Evolutionary conservation across 805 yeast genomes (phyloP), one percentile per base, ranked within the genome.

Genomic region (Tetrapisispora namnaoensis): DNA sequence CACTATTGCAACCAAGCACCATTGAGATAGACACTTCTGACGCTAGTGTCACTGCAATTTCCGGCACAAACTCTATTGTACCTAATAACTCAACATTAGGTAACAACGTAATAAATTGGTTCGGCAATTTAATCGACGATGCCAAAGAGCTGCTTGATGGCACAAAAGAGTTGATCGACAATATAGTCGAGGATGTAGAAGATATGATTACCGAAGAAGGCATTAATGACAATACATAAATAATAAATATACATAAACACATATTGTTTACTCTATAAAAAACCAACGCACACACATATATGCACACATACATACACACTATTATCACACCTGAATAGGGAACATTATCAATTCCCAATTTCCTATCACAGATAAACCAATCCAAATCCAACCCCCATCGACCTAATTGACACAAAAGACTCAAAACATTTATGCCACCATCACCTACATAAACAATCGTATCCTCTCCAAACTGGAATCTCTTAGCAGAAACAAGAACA

Each of bases 121-220:
- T 52, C 16, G 45, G 53, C 34, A 56, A 52, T 14, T 21, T 51
- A 34, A 14, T 55, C 7, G 52, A 49, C n/a, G 57, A 58, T 20
- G 53, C 59, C 17, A 56, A 60, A 34, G 63, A 56, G 1, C n/a
- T 59, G 3, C 49, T 66, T 44, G 67, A 59, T 21, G 58, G 60
- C 3, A 37, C 62, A 2, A 56, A 56, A 46, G 49, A 42, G 6
- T 10, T 46, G 3, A 49, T 62, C 10, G 62, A 61, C 37, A 67
- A 63, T 8, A 46, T 58, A 1, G 55, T 55, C 2, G 62, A 57
- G 6, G 56, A 54, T 8, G 18, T 53, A 10, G 40, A 45, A 21
- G 40, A 45, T 1, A 3, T 40, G 13, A 17, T 40, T 10, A 27
- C 27, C 42, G n/a, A 38, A 17, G 22, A 18, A n/a, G 21, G n/a